Conservation (phyloP, 2,329 filamentous ascomycete species). For the Fusarium napiforme region DNA sequence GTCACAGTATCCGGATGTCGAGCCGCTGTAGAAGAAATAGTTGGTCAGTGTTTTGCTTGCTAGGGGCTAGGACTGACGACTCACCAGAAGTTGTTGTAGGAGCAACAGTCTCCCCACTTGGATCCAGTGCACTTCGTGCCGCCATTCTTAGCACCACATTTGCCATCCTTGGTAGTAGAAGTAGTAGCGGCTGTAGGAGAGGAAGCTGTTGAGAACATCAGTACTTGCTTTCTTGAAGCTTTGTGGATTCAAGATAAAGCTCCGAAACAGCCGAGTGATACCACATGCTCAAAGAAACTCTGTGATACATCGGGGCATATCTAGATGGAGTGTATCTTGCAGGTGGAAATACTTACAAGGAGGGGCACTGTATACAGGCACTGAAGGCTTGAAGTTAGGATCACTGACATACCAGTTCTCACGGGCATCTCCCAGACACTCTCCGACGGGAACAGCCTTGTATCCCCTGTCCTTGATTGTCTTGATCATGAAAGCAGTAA, state of each 20-base stretch:
- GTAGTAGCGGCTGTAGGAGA: background rate
- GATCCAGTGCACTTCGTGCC: conserved; percentile 48
- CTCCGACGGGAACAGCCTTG: conserved; percentile 63
- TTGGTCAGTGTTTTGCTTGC: background rate
- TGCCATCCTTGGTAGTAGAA: conserved; percentile 43
- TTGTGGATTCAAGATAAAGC: background rate
- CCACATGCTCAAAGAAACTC: background rate
- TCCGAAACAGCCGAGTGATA: background rate
- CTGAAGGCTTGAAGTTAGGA: conserved; percentile 30
- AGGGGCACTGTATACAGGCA: background rate
- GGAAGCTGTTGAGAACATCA: conserved; percentile 10
- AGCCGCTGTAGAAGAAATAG: background rate
- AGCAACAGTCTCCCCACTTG: conserved; percentile 52
- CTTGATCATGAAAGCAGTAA: conserved; percentile 56
- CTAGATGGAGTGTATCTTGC: background rate
- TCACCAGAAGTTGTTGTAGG: conserved; percentile 50
- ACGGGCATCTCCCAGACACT: conserved; percentile 63
- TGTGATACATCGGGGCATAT: background rate
- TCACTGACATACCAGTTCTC: conserved; percentile 61
- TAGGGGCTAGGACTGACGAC: conserved; percentile 3
- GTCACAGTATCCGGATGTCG: conserved; percentile 44
- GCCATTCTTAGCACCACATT: conserved; percentile 47
- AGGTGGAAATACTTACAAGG: conserved; percentile 1
- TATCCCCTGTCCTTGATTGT: conserved; percentile 55
- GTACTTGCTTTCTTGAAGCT: background rate